Evolutionary conservation across 163 green algal species (phyloP), one percentile per base, ranked within the genome.

Genomic region (Volvox carteri): DNA sequence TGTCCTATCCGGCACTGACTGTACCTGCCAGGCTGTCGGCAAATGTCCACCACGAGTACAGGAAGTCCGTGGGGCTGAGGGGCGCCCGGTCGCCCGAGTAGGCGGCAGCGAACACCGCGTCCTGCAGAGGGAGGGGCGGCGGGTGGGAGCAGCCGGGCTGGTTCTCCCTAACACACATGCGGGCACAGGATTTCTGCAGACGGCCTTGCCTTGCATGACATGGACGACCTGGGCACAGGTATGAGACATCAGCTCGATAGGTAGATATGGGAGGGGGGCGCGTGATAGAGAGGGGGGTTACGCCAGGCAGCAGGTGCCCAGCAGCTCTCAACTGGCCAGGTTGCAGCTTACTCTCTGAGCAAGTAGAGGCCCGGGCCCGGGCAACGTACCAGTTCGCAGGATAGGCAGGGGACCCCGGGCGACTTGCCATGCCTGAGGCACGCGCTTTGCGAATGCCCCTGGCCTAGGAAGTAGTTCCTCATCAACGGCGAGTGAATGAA

Each of bases 401-500:
- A 91, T 16, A 98, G 84, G 92, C 96, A 98, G 52, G 90, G 84
- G 50, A 90, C 16, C 23, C 62, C 67, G 0, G 85, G 30, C 21
- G 56, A 11, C 30, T 78, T 33, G 9, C 25, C 84, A 30, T 46
- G 6, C 44, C 50, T 72, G 48, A 56, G 25, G 87, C 96, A 97
- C 67, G 46, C 54, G 33, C 44, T 68, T 1, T 85, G 89, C 12
- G 75, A 16, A 89, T 99, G 97, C 28, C 91, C 90, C 28, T 94
- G 92, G 0, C 91, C 88, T 33, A 99, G 91, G 90, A 95, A 98
- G 94, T 95, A 96, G 72, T 88, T 86, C 6, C 86, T 73, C 87
- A 99, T 84, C 39, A 95, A 92, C 18, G 96, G 96, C 14, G 96
- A 92, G 80, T 98, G 96, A 39, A 99, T 65, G 50, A 99, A 86